Evolutionary conservation across 169 alveolate genomes (phyloP), one percentile per base, ranked within the genome.

Genomic region (Eimeria maxima): DNA sequence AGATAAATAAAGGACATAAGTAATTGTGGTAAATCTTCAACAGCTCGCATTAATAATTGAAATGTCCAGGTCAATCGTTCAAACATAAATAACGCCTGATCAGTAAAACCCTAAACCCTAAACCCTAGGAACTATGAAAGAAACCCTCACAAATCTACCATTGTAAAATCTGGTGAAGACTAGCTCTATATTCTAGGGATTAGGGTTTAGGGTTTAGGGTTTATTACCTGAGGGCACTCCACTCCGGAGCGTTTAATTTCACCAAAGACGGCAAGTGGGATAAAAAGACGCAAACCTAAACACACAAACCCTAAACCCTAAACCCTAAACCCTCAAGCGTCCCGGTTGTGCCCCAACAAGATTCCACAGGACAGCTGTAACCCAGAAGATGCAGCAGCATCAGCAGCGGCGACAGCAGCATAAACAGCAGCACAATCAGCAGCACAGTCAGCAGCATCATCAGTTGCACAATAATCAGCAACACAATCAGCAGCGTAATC

Each of bases 11-110:
- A 24, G 24, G 96, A 95, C 50, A 83, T 50, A 53, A 95, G 73
- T 10, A 95, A 69, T 63, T 95, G 96, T 0, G 96, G 96, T 55
- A 95, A 73, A 74, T 95, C 96, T 53, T 95, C 96, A 4, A 95
- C 65, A 4, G 84, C 80, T 3, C 96, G 88, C 93, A 95, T 78
- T 78, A 95, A 89, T 53, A 95, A 57, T 80, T 78, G 93, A 57
- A 65, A 87, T 11, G 96, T 95, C 93, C 90, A 78, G 44, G 81
- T 55, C 27, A 95, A 90, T 27, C 95, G 71, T 53, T 95, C 96
- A 44, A 95, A 95, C 96, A 95, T 95, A 42, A 86, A 87, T 4
- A 95, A 45, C 8, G 67, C 96, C 96, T 95, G 65, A 29, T 24
- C 29, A 4, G 4, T 2, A 33, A 76, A 57, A n/a, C 60, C 42